Base-by-base conservation (phyloP, 805 yeast species). In the Nakazawaea wickerhamii region DNA sequence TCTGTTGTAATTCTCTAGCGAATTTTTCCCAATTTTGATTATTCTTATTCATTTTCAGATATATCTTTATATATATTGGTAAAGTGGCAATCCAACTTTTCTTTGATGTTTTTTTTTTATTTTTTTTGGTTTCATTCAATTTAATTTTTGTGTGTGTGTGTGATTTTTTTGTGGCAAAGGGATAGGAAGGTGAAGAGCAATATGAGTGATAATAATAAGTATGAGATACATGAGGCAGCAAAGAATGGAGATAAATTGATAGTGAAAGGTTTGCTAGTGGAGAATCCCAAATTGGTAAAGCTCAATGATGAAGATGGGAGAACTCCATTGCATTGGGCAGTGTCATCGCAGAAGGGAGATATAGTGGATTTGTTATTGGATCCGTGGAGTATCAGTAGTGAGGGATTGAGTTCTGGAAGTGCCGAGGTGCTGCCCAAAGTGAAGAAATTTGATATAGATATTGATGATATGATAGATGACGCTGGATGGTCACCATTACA, bases 401-500 rank as follows among this genome's bases (percentile, higher is more conserved):
- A 23, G 11, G 31, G 31, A 10, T 31, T 14, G 10, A 25, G 43
- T 23, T 25, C 44, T 11, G 48, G 48, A 9, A 30, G 13, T 13
- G 40, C 5, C 14, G 25, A 9, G 9, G 9, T 25, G 5, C 25
- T 14, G 22, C 7, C 26, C 19, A 5, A 36, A 25, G 7, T 27
- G 1, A 51, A 51, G 36, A 46, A 41, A n/a, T 41, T 61, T 15
- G 65, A 66, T 26, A 61, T 74, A 19, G 91, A 87, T 48, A 58
- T 88, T 10, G 93, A 88, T 55, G 84, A 81, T 3, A 58, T 70
- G 52, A 53, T 55, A 0, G 98, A 90, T 58, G 81, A 73, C 15
- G 70, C 90, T 9, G 95, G 95, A 0, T 90, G 96, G 96, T 82
- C 91, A 0, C 88, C 95, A 1, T 54, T 87, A 26, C 97, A 90